Conservation (phyloP, 495 filamentous ascomycete genomes). For the Talaromyces trachyspermus region DNA sequence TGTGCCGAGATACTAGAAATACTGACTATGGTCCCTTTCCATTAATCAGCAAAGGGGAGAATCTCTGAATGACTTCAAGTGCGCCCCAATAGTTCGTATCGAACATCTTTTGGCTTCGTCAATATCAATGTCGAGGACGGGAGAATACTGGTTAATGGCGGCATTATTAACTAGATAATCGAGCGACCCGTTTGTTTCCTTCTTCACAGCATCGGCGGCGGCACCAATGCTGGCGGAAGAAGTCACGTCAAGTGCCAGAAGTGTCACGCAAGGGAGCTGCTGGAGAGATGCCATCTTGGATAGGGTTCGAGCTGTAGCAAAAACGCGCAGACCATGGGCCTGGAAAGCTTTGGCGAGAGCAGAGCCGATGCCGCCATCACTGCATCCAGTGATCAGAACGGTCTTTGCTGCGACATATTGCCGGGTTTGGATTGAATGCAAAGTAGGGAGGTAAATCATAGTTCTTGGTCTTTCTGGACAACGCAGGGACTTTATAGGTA, state of each 20-base stretch:
- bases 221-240: constrained; percentile 10
- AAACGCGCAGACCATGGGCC: constrained; percentile 41
- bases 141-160: constrained; percentile 32
- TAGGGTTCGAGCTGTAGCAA: constrained; percentile 46
- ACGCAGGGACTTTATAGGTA: background rate
- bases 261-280: constrained; percentile 11
- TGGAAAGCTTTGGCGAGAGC: constrained; percentile 47
- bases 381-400: constrained; percentile 43
- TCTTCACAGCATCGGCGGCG: constrained; percentile 42
- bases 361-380: constrained; percentile 45
- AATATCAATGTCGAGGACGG: constrained; percentile 39
- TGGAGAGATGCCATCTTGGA: constrained; percentile 24
- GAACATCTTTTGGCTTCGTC: constrained; percentile 36
- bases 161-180: constrained; percentile 53
- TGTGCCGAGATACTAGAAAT: constrained; percentile 41
- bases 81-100: constrained; percentile 49
- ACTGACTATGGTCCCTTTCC: constrained; percentile 39
- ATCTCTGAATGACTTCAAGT: constrained; percentile 45
- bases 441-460: too few species aligned
- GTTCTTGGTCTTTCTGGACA: background rate
- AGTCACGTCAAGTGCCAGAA: constrained; percentile 21
- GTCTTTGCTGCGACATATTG: constrained; percentile 14
- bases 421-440: background rate
- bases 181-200: constrained; percentile 47
- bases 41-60: constrained; percentile 41